phyloP scores from a whole-genome alignment of 331 rosid genomes.

The Saraca asoca region DNA sequence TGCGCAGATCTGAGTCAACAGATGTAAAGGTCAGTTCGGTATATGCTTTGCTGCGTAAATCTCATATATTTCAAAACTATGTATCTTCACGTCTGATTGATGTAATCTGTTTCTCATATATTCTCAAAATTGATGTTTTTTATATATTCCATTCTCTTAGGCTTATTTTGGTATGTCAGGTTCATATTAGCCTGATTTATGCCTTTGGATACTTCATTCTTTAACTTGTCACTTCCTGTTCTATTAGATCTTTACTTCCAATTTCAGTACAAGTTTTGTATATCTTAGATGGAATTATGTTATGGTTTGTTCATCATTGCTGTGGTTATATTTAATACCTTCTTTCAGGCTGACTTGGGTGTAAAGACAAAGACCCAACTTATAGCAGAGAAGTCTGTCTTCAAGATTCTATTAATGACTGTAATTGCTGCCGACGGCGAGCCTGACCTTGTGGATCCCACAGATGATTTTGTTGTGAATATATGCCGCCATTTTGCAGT shows the following conservation, averaged over 20 bases:
- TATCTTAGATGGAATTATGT: constrained; percentile 11
- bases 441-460: constrained; percentile 73
- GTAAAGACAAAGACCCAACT: constrained; percentile 99
- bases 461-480: constrained; percentile 85
- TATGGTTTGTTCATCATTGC: constrained; percentile 20
- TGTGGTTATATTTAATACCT: constrained; percentile 31
- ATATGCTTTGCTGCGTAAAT: constrained; percentile 5
- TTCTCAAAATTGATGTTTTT: constrained; percentile 11
- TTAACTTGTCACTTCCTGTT: constrained; percentile 20
- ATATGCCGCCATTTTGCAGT: constrained; percentile 97
- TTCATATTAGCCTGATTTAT: constrained; percentile 28
- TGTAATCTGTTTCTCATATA: neutral
- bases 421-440: constrained; percentile 88
- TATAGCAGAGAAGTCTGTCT: constrained; percentile 95
- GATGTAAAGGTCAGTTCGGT: constrained; percentile 75
- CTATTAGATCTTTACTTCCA: constrained; percentile 1
- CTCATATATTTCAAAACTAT: constrained; percentile 5
- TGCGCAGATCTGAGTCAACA: constrained; percentile 69
- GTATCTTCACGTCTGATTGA: neutral
- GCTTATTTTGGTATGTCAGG: constrained; percentile 15
- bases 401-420: constrained; percentile 88
- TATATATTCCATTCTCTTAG: neutral
- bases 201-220: constrained; percentile 8
- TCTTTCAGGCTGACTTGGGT: constrained; percentile 91
- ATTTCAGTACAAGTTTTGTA: constrained; percentile 9